A percentile compares a stretch with the other conserved stretches of the same genome.
phyloP scores from a whole-genome alignment of 768 basidiomycete genomes.

The Lyophyllum decastes region DNA sequence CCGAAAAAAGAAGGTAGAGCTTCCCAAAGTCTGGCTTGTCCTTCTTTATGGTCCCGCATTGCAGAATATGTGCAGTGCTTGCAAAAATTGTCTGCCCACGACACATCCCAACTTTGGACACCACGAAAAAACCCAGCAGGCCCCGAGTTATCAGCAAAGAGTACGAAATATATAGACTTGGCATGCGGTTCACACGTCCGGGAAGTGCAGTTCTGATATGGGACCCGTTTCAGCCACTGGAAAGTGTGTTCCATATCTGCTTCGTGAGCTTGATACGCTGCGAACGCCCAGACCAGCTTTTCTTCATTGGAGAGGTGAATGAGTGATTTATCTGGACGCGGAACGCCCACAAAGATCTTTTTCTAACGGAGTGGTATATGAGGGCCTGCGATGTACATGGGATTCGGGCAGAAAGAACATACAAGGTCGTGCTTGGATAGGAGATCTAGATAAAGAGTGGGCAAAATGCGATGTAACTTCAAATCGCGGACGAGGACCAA shows the following conservation, averaged over 20 bases:
- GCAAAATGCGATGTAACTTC: too few relatives aligned
- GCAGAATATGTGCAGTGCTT: neutral
- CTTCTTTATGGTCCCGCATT: neutral
- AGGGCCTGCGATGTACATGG: too few relatives aligned
- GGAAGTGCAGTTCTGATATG: neutral
- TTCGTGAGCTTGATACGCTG: neutral
- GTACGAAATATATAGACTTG: neutral
- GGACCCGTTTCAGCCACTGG: neutral
- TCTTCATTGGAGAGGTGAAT: neutral
- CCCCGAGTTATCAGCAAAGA: neutral
- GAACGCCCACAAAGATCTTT: neutral
- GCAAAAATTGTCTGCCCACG: neutral
- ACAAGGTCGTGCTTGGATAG: too few relatives aligned
- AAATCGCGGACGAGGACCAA: too few relatives aligned
- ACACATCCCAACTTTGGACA: neutral
- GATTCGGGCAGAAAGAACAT: too few relatives aligned
- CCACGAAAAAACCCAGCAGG: neutral
- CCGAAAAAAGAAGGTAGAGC: slow-evolving; percentile 9
- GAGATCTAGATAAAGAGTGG: too few relatives aligned
- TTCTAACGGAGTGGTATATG: too few relatives aligned
- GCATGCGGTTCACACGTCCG: neutral
- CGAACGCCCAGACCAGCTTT: neutral
- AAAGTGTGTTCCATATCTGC: neutral
- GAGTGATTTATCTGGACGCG: neutral
- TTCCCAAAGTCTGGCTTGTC: slow-evolving; percentile 8